Conservation (phyloP, 2,329 filamentous ascomycete genomes). For the Phaeosphaeriaceae sp. region DNA sequence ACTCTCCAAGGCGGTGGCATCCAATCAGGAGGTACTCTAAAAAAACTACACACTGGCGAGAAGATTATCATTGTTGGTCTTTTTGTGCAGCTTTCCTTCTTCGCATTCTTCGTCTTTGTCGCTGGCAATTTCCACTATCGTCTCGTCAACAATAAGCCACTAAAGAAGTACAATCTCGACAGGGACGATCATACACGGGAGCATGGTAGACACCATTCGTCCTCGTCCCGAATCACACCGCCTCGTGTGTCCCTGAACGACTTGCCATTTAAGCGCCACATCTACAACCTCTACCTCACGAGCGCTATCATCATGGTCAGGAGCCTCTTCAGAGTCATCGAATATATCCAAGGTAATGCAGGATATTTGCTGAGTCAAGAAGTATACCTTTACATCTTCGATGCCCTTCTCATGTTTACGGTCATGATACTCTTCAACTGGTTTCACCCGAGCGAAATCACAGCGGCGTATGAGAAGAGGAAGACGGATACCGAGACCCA, state of each 20-base stretch:
- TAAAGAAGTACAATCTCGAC: conserved; percentile 2
- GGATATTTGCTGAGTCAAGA: conserved; percentile 54
- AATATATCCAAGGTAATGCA: conserved; percentile 55
- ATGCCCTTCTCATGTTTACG: conserved; percentile 52
- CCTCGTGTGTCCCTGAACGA: neutral
- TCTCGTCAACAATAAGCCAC: conserved; percentile 13
- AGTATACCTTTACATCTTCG: conserved; percentile 54
- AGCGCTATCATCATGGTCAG: conserved; percentile 57
- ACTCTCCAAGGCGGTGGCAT: conserved; percentile 20
- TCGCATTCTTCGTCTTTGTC: conserved; percentile 54
- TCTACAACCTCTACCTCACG: conserved; percentile 53
- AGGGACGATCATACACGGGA: neutral
- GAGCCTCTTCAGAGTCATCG: conserved; percentile 56
- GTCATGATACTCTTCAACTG: conserved; percentile 52
- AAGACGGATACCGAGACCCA: neutral
- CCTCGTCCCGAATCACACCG: neutral
- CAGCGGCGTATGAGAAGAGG: conserved; percentile 19
- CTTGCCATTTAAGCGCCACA: conserved; percentile 41
- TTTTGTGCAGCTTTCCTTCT: conserved; percentile 56
- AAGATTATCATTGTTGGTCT: conserved; percentile 40
- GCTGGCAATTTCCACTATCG: conserved; percentile 26
- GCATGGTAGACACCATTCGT: neutral
- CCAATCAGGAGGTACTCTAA: conserved; percentile 14
- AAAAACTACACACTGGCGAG: conserved; percentile 16
- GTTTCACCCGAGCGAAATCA: conserved; percentile 45